phyloP scores from a whole-genome alignment of 768 basidiomycete species.

The Collybiopsis luxurians region DNA sequence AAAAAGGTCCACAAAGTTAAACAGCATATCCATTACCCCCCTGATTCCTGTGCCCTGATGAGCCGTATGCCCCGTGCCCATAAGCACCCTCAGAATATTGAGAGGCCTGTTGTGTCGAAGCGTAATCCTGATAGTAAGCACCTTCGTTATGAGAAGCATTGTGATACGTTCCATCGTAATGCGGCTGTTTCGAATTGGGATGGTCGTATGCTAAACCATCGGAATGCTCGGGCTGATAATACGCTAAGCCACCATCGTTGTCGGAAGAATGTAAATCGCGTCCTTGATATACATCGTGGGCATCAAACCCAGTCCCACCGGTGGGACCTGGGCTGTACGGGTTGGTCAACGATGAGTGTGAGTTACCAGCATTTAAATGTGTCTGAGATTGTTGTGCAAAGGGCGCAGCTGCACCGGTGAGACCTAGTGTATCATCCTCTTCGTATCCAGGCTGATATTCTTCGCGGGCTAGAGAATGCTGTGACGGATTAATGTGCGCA shows the following conservation, averaged over 20 bases:
- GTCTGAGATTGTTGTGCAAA: slow-evolving; percentile 41
- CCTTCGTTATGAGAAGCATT: slow-evolving; percentile 32
- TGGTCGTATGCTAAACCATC: slow-evolving; percentile 28
- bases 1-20: slow-evolving; percentile 1
- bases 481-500: slow-evolving; percentile 58
- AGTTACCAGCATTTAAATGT: not conserved
- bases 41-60: slow-evolving; percentile 21
- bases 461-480: slow-evolving; percentile 52
- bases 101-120: slow-evolving; percentile 23
- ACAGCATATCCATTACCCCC: slow-evolving; percentile 23
- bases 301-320: slow-evolving; percentile 37
- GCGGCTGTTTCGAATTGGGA: not conserved
- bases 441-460: slow-evolving; percentile 53
- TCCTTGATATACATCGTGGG: slow-evolving; percentile 57
- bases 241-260: not conserved
- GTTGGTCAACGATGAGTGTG: not conserved
- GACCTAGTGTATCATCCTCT: slow-evolving; percentile 62
- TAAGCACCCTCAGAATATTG: slow-evolving; percentile 13
- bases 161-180: not conserved
- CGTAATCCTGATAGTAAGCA: slow-evolving; percentile 19
- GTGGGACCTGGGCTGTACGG: slow-evolving; percentile 13
- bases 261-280: slow-evolving; percentile 17
- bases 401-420: slow-evolving; percentile 58
- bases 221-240: slow-evolving; percentile 1
- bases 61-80: slow-evolving; percentile 27